These are phyloP conservation scores for Aspergillus ellipticus DNA, from an alignment of 495 filamentous ascomycete genomes.

Conservation along the genomic window DNA sequence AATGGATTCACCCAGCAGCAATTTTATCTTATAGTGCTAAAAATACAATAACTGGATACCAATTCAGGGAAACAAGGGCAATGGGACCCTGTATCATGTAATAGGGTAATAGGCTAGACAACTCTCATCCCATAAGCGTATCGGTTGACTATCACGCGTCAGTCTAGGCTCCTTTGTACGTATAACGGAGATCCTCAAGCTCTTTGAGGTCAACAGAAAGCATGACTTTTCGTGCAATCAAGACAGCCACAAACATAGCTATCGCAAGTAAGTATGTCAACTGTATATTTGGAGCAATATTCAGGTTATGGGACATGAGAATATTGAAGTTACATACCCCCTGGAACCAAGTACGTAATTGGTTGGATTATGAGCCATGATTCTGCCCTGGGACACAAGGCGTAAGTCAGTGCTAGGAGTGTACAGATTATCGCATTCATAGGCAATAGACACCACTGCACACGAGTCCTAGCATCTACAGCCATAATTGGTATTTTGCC, in stretches of 20 bases:
- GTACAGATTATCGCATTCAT: slow-evolving; percentile 24
- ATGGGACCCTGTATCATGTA: not conserved
- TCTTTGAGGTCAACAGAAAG: slow-evolving; percentile 41
- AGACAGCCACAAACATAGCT: slow-evolving; percentile 37
- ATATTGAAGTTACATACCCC: slow-evolving; percentile 26
- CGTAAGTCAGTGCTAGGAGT: slow-evolving; percentile 24
- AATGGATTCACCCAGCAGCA: not conserved
- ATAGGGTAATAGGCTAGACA: not conserved
- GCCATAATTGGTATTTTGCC: slow-evolving; percentile 26
- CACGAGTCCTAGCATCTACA: slow-evolving; percentile 3
- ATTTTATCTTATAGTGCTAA: not conserved
- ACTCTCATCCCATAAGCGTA: not conserved
- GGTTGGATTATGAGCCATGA: slow-evolving; percentile 17
- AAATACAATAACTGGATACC: not conserved
- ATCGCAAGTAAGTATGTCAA: slow-evolving; percentile 7
- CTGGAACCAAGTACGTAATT: slow-evolving; percentile 33
- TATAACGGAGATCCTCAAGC: slow-evolving; percentile 47
- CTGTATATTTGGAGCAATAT: too few relatives aligned
- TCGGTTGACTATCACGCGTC: not conserved
- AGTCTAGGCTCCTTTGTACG: slow-evolving; percentile 48
- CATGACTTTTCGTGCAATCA: slow-evolving; percentile 38
- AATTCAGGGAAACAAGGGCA: not conserved
- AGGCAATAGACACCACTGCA: slow-evolving; percentile 20
- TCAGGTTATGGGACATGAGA: not conserved
- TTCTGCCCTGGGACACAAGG: slow-evolving; percentile 9